These are phyloP conservation scores for Ceratocystis albifundus DNA, from an alignment of 2,329 filamentous ascomycete species.

Conservation along the genomic window DNA sequence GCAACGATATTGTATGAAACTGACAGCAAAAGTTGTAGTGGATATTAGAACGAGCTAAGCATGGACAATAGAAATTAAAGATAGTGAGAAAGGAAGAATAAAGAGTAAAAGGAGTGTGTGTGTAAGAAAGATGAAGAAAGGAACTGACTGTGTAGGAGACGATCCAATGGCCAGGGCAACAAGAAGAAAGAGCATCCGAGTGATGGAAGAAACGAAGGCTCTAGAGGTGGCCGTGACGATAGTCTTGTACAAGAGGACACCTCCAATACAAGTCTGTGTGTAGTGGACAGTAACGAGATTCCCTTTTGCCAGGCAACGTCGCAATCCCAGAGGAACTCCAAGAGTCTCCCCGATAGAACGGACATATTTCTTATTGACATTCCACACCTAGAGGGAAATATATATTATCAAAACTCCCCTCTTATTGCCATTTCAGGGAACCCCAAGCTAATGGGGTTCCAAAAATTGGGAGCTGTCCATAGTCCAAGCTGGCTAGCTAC, in stretches of 20 bases:
- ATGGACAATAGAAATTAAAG: neutral
- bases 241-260: constrained; percentile 1
- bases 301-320: constrained; percentile 4
- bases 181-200: constrained; percentile 10
- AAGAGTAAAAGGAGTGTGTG: constrained; percentile 1
- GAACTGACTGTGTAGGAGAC: neutral
- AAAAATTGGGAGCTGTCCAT: neutral
- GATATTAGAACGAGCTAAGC: neutral
- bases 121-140: constrained; percentile 10
- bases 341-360: constrained; percentile 1
- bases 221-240: neutral
- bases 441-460: neutral
- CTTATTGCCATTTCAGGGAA: constrained; percentile 6
- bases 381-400: constrained; percentile 9
- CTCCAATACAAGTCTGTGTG: neutral
- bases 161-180: neutral
- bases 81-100: constrained; percentile 11
- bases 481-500: neutral
- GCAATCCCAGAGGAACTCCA: neutral
- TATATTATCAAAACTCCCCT: constrained; percentile 1
- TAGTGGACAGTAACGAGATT: neutral
- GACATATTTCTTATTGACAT: neutral
- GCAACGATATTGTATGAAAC: neutral
- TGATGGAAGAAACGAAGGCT: neutral
- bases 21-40: neutral